A percentile compares a stretch with the other conserved stretches of the same genome.
Conservation (phyloP, 2,329 filamentous ascomycete genomes). For the Colletotrichum scovillei region DNA sequence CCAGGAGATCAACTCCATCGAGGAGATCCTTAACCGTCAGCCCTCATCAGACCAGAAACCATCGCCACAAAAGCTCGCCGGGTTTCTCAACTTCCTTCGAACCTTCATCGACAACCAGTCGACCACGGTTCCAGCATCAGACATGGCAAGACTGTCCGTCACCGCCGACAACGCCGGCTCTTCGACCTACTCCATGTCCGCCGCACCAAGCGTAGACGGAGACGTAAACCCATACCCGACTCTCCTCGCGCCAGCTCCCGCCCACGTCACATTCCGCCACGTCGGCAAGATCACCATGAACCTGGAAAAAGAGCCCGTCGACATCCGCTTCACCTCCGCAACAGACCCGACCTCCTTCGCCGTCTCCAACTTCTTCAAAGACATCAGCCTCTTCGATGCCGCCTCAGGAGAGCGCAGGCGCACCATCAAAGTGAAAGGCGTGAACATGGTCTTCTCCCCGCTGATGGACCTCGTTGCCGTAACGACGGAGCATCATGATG, state of each 20-base stretch:
- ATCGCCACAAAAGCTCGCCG: neutral
- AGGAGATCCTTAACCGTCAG: neutral
- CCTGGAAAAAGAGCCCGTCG: conserved; percentile 24
- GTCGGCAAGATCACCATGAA: conserved; percentile 22
- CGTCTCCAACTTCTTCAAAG: conserved; percentile 23
- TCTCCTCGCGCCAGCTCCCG: neutral
- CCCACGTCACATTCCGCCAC: conserved; percentile 18
- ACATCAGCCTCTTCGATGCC: conserved; percentile 26
- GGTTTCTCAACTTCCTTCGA: conserved; percentile 9
- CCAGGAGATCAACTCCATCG: conserved; percentile 23
- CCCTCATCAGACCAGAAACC: neutral
- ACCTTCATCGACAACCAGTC: conserved; percentile 17
- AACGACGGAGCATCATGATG: conserved; percentile 18
- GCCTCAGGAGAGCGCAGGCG: neutral
- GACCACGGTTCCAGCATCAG: neutral
- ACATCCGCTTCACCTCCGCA: conserved; percentile 22
- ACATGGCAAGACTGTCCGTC: neutral
- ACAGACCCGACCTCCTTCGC: conserved; percentile 17
- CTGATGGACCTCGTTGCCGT: conserved; percentile 14
- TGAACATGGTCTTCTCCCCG: conserved; percentile 24
- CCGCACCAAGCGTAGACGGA: neutral
- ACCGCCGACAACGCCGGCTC: neutral
- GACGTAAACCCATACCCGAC: neutral
- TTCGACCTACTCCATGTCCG: neutral
- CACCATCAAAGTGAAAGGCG: conserved; percentile 19